phyloP scores from a whole-genome alignment of 257 asterid species.

The Hygrophila difformis region DNA sequence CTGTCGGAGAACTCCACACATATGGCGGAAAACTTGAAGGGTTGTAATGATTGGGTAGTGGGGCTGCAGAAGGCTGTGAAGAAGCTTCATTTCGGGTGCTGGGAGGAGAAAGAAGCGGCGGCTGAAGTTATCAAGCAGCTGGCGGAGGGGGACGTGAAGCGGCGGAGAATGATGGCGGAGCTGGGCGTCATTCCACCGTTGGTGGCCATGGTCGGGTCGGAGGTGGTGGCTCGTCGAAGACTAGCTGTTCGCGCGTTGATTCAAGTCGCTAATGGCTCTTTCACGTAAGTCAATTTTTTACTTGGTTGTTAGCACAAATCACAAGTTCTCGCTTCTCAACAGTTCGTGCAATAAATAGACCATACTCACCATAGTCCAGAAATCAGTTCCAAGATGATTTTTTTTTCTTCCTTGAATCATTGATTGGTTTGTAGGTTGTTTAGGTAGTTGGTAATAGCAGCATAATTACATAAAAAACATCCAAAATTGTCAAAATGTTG shows the following conservation, averaged over 20 bases:
- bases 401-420: too few species aligned
- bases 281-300: constrained; percentile 50
- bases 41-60: constrained; percentile 32
- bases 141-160: constrained; percentile 41
- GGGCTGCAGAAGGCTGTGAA: constrained; percentile 53
- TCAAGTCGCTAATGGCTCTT: constrained; percentile 62
- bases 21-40: too few species aligned
- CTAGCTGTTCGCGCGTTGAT: constrained; percentile 56
- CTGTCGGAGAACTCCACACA: too few species aligned
- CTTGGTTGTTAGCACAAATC: not conserved
- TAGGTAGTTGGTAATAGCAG: constrained; percentile 2
- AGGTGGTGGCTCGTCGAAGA: constrained; percentile 43
- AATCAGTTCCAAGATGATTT: too few species aligned
- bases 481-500: too few species aligned
- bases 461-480: constrained; percentile 10
- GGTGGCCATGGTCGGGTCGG: constrained; percentile 65
- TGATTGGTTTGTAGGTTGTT: not conserved
- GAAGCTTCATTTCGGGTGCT: constrained; percentile 78
- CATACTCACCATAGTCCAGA: too few species aligned
- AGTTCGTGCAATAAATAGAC: too few species aligned
- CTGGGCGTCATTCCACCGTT: constrained; percentile 91
- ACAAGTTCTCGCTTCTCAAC: too few species aligned
- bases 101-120: constrained; percentile 73
- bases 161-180: constrained; percentile 72
- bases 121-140: constrained; percentile 51